Evolutionary conservation across 345 rosid genomes (phyloP), one percentile per base, ranked within the genome.

Genomic region (Acer campestre): DNA sequence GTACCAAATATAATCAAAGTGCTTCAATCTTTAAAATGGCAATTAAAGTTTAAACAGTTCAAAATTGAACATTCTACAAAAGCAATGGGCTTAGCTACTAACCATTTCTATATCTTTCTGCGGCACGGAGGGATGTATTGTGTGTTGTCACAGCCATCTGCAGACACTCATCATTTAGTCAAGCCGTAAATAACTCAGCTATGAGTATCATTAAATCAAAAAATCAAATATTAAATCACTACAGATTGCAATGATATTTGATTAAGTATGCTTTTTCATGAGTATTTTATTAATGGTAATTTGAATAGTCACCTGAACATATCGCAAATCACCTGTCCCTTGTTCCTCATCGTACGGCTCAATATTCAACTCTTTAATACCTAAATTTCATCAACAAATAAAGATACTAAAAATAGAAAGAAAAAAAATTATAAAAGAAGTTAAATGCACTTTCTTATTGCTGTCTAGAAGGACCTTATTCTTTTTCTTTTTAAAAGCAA

Each of bases 81-180:
- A 73, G 14, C 51, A 77, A 76, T 4, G 53, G 53, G 77, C 29
- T 68, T 72, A 85, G 68, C 7, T 40, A 63, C 68, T 58, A 12
- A 95, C 99, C 98, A 82, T 88, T 86, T 86, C 67, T 85, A 81
- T 93, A 95, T 95, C 99, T 93, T 78, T 91, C 90, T 0, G 90
- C 80, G 17, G 90, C 89, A 29, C 93, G 96, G 77, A 92, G 84
- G 53, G 97, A 88, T 62, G 98, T 95, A 75, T 91, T 85, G 75
- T 92, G 81, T 38, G 97, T 95, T 0, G 96, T 91, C 82, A 93
- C 93, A 76, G 99, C 99, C 98, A 95, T 95, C 97, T 93, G 86
- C 70, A 82, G 17, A 74, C 73, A 81, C 31, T 64, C 27, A 77
- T 22, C 73, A 82, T 82, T 63, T 70, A 59, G 73, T 58, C 66